These are phyloP conservation scores for Sugiyamaella grinbergsii DNA, from an alignment of 1,139 yeast species.

Conservation along the genomic window DNA sequence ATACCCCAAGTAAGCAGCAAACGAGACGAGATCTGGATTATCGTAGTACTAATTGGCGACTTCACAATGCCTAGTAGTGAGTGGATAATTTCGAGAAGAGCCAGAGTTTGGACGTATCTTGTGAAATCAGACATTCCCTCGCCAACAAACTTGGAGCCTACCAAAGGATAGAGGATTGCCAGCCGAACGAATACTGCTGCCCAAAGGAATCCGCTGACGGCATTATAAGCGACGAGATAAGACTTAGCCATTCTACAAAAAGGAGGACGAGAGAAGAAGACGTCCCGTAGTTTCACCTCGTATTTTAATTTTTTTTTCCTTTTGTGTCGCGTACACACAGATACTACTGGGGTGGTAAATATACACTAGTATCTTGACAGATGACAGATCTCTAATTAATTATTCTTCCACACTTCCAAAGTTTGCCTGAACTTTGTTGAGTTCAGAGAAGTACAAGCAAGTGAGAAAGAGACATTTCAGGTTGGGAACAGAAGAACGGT, in stretches of 20 bases:
- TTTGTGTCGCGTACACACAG: too few species aligned
- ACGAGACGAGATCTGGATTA: slow-evolving; percentile 84
- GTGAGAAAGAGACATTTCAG: too few species aligned
- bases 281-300: too few species aligned
- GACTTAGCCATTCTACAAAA: slow-evolving; percentile 12
- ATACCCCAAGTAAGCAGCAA: slow-evolving; percentile 82
- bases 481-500: too few species aligned
- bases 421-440: too few species aligned
- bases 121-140: slow-evolving; percentile 61
- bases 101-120: slow-evolving; percentile 76
- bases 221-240: slow-evolving; percentile 59
- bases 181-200: slow-evolving; percentile 51
- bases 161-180: slow-evolving; percentile 42
- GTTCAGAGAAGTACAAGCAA: too few species aligned
- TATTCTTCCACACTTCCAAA: too few species aligned
- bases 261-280: too few species aligned
- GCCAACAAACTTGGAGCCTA: slow-evolving; percentile 55
- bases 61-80: slow-evolving; percentile 73
- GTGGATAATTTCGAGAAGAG: slow-evolving; percentile 79
- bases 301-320: too few species aligned
- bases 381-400: too few species aligned
- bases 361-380: too few species aligned
- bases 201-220: slow-evolving; percentile 72
- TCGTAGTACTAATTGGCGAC: slow-evolving; percentile 81
- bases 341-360: too few species aligned